Percentiles rank a stretch among this genome's conserved stretches.
These are phyloP conservation scores for Coniochaeta sp. DNA, from an alignment of 2,329 filamentous ascomycete genomes.

Conservation along the genomic window DNA sequence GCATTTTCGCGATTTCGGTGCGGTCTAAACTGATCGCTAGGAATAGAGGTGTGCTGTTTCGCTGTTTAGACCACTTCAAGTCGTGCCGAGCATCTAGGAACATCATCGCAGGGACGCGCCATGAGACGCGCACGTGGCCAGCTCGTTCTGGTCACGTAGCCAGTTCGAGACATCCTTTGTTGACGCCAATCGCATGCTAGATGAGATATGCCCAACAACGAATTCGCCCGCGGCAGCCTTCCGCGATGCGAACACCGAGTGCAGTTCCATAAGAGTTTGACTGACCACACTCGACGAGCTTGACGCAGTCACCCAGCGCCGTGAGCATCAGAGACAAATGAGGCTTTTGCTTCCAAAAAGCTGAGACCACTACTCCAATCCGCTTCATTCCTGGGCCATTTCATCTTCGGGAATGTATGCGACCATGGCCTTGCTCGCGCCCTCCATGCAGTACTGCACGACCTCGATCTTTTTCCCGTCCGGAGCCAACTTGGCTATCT, in stretches of 20 bases:
- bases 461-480: constrained; percentile 56
- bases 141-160: constrained; percentile 50
- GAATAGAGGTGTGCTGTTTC: constrained; percentile 59
- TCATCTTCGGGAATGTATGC: constrained; percentile 43
- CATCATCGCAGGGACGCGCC: constrained; percentile 25
- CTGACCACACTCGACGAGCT: constrained; percentile 69
- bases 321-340: constrained; percentile 53
- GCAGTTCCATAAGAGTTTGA: constrained; percentile 59
- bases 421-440: constrained; percentile 77
- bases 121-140: constrained; percentile 62
- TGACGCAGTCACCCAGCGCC: constrained; percentile 49
- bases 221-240: not conserved
- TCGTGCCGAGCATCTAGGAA: too few species aligned
- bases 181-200: constrained; percentile 53
- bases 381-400: not conserved
- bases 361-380: not conserved
- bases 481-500: constrained; percentile 56
- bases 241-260: constrained; percentile 58
- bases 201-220: constrained; percentile 38
- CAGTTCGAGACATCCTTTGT: constrained; percentile 54
- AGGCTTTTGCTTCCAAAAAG: not conserved
- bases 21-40: constrained; percentile 54
- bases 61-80: too few species aligned
- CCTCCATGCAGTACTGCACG: constrained; percentile 85
- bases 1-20: constrained; percentile 45